phyloP scores from a whole-genome alignment of 2,329 filamentous ascomycete species.

The Drechslerella coelobrocha region DNA sequence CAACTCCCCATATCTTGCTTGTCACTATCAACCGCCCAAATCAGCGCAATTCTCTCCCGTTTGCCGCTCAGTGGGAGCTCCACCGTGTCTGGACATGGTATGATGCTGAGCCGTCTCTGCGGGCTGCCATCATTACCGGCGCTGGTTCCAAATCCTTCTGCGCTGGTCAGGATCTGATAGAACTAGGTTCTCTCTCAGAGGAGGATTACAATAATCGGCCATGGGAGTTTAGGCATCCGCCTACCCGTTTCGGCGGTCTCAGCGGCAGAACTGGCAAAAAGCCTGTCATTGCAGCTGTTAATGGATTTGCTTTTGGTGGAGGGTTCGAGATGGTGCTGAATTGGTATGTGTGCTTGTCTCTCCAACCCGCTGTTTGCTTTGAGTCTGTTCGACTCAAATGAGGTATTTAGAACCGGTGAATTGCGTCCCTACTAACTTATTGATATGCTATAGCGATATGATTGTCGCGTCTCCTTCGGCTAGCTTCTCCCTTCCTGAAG shows the following conservation, averaged over 20 bases:
- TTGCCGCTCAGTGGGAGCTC: conserved; percentile 63
- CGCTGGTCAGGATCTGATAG: conserved; percentile 72
- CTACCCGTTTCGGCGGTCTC: conserved; percentile 70
- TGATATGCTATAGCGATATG: conserved; percentile 67
- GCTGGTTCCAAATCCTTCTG: conserved; percentile 69
- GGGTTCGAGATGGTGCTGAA: conserved; percentile 73
- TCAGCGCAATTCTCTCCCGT: conserved; percentile 67
- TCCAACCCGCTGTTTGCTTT: neutral
- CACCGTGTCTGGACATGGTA: conserved; percentile 66
- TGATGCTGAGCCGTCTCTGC: conserved; percentile 68
- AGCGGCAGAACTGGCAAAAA: conserved; percentile 73
- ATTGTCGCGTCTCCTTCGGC: conserved; percentile 69
- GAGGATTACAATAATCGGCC: conserved; percentile 30
- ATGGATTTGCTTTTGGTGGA: conserved; percentile 76
- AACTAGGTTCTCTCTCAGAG: conserved; percentile 55
- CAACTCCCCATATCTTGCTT: conserved; percentile 65
- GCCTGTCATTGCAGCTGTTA: conserved; percentile 77
- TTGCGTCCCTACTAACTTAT: conserved; percentile 56
- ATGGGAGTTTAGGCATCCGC: conserved; percentile 56
- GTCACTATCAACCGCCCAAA: conserved; percentile 68
- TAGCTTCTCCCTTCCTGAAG: conserved; percentile 74
- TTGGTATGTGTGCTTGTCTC: conserved; percentile 7
- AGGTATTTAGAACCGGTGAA: conserved; percentile 56
- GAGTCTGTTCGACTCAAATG: neutral
- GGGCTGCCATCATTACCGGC: conserved; percentile 69